A percentile compares a stretch with the other conserved stretches of the same genome.
Conservation (phyloP, 345 rosid genomes). For the Ceriops zippeliana region DNA sequence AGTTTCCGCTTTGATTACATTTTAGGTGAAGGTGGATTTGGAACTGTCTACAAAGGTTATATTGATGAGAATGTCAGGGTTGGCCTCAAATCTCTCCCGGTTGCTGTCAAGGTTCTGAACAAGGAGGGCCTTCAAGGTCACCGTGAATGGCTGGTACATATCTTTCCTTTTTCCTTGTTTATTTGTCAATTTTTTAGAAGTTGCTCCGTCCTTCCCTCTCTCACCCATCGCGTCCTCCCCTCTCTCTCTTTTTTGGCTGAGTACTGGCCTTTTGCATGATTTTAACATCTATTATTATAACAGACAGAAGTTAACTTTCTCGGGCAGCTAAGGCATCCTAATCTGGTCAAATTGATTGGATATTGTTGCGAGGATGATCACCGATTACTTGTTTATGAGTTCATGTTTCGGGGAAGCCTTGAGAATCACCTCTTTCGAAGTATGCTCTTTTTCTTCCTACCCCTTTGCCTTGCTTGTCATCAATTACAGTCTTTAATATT, state of each 20-base stretch:
- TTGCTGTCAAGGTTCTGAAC: conserved; percentile 94
- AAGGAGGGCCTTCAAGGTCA: conserved; percentile 97
- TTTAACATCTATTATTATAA: neutral
- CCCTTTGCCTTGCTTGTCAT: neutral
- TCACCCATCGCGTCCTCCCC: neutral
- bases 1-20: conserved; percentile 94
- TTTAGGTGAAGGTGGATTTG: conserved; percentile 92
- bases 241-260: neutral
- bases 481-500: neutral
- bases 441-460: conserved; percentile 28
- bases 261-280: conserved; percentile 4
- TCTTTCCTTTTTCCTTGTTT: neutral
- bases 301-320: conserved; percentile 63
- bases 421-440: conserved; percentile 97
- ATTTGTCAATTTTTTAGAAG: neutral
- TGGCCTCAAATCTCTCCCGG: conserved; percentile 90
- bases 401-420: conserved; percentile 94
- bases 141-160: conserved; percentile 90
- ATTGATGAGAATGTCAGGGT: conserved; percentile 90
- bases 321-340: conserved; percentile 96
- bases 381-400: conserved; percentile 86
- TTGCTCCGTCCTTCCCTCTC: neutral
- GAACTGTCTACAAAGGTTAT: conserved; percentile 93
- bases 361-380: conserved; percentile 96
- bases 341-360: conserved; percentile 89